These are phyloP conservation scores for Macrophomina tecta DNA, from an alignment of 2,329 filamentous ascomycete species.

Conservation along the genomic window DNA sequence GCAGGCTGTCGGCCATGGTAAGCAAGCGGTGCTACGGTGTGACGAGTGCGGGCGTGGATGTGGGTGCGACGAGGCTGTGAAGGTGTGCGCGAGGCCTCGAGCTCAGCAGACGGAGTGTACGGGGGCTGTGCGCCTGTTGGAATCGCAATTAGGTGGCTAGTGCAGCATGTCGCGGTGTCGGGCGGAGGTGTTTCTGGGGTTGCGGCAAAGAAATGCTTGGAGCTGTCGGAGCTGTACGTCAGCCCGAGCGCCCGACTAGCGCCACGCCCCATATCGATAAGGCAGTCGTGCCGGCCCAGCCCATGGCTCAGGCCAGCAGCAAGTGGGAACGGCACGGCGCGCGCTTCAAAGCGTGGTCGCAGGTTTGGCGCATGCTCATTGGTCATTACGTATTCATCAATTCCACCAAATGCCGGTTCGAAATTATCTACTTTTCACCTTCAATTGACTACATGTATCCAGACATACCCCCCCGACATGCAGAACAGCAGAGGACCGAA, in stretches of 20 bases:
- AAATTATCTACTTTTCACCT: slow-evolving; percentile 16
- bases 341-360: neutral
- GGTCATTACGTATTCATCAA: slow-evolving; percentile 11
- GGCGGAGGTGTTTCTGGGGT: slow-evolving; percentile 10
- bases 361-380: neutral
- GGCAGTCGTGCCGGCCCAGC: neutral
- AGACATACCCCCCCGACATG: neutral
- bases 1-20: slow-evolving; percentile 3
- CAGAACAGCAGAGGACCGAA: neutral
- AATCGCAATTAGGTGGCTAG: neutral
- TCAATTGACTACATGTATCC: neutral
- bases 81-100: slow-evolving; percentile 4
- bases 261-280: neutral
- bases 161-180: neutral
- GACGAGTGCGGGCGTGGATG: neutral
- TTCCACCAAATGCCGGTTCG: slow-evolving; percentile 6
- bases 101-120: neutral
- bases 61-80: neutral
- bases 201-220: neutral
- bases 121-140: neutral
- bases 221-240: slow-evolving; percentile 11
- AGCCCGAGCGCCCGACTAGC: neutral
- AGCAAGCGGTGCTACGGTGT: slow-evolving; percentile 2
- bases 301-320: neutral
- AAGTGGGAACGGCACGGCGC: slow-evolving; percentile 8